Evolutionary conservation across 1,284 basidiomycete species (phyloP), one percentile per base, ranked within the genome.

Genomic region (Pascua sp.): DNA sequence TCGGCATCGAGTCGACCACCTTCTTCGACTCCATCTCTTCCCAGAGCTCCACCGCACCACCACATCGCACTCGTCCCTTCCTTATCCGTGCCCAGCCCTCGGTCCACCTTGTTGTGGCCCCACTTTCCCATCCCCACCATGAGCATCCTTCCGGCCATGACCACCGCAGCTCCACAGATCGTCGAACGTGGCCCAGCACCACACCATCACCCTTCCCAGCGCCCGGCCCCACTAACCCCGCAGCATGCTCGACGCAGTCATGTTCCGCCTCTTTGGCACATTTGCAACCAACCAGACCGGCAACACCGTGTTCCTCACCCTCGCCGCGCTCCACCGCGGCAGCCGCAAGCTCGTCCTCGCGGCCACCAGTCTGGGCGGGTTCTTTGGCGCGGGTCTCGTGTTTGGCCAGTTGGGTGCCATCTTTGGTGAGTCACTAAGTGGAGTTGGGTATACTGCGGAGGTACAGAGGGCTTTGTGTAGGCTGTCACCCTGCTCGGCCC

Each of bases 361-460:
- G 39, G 51, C 37, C 42, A 56, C 61, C n/a, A 32, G 54, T 8
- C 53, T 67, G 1, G 38, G 41, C 1, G 63, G 66, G 0, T 69
- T 67, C 47, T 49, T 67, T 15, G 42, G 38, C 24, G 55, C 58
- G 15, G 66, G 63, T 0, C 53, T 69, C 42, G 12, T 69, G 11
- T 62, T 64, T 48, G 67, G 67, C 11, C 67, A 69, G 55, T 48
- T 67, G 2, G 66, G 67, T 3, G 60, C 46, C 5, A 32, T 49
- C 9, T 42, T 59, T 16, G 66, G 67, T 67, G 53, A 50, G 67
- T 61, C 11, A 11, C 9, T 11, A 1, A 37, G 18, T 18, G 46
- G 16, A 7, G 24, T 32, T n/a, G n/a, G n/a, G n/a, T n/a, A n/a
- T n/a, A n/a, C n/a, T n/a, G n/a, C n/a, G 24, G 24, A 32, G 24